Evolutionary conservation across 805 yeast species (phyloP), one percentile per base, ranked within the genome.

Genomic region (Lachancea lanzarotensis): DNA sequence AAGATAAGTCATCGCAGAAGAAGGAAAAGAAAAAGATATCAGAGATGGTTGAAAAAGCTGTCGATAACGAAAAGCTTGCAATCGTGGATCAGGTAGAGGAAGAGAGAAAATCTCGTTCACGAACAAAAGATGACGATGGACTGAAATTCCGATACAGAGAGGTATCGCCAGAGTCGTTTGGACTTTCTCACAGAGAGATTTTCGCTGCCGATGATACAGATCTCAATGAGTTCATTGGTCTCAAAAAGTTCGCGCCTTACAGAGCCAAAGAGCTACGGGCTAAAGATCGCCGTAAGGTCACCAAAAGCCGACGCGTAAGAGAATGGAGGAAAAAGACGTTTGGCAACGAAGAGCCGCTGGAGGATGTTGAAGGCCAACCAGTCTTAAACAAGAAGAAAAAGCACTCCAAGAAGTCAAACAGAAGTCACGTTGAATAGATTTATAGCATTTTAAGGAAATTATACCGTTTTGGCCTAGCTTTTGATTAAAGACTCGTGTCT

Each of bases 221-320:
- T 40, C 72, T 93, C 64, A 93, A 93, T 65, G 83, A 81, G 45
- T 89, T 74, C 57, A 82, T 89, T 46, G 93, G 96, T 18, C 69
- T 93, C 56, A 91, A 91, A 71, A 90, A 90, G 65, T 80, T 93
- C 53, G 97, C 98, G 0, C 91, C 98, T 25, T 93, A 86, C 63
- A 79, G 96, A 62, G 79, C 87, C 19, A 76, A 76, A 52, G 95
- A 85, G 47, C 72, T 74, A 51, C 73, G 80, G 51, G 66, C 72
- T 53, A 87, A 82, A 60, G 98, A 93, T 63, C 84, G 79, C 66
- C 75, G 95, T 60, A 86, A 87, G 68, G 84, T 76, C 46, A 79
- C 89, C 32, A 93, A 91, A 73, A 79, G 81, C 69, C 84, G 77
- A 66, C 75, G 93, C 55, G 66, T 93, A 48, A 76, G 83, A 51